phyloP scores from a whole-genome alignment of 441 rosid species.

The Biscutella laevigata region DNA sequence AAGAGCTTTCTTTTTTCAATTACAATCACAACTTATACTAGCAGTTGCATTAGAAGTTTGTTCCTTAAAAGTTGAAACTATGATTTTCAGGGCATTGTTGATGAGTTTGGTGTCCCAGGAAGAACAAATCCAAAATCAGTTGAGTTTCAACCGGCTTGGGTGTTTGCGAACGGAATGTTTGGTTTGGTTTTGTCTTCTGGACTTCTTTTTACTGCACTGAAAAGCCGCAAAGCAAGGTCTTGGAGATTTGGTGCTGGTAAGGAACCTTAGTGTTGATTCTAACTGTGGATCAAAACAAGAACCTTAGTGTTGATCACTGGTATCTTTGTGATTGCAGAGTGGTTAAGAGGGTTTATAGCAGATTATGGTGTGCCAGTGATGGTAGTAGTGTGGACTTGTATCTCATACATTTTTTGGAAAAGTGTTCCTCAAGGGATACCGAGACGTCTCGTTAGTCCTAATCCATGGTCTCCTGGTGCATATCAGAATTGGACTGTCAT shows the following conservation, averaged over 20 bases:
- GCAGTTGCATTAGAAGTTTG: neutral
- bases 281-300: neutral
- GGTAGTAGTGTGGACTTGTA: conserved; percentile 59
- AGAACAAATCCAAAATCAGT: conserved; percentile 38
- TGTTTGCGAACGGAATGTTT: conserved; percentile 62
- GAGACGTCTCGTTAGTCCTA: conserved; percentile 62
- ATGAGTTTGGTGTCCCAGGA: conserved; percentile 51
- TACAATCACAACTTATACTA: neutral
- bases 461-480: conserved; percentile 68
- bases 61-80: neutral
- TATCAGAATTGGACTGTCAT: conserved; percentile 60
- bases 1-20: neutral
- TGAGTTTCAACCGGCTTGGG: conserved; percentile 56
- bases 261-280: conserved; percentile 1
- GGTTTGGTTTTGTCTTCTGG: conserved; percentile 54
- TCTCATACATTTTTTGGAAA: conserved; percentile 44
- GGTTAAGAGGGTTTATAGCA: conserved; percentile 50
- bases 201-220: conserved; percentile 46
- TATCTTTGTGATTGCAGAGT: conserved; percentile 32
- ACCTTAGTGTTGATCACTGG: neutral
- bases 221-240: conserved; percentile 59
- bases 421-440: conserved; percentile 56
- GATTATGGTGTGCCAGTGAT: conserved; percentile 71
- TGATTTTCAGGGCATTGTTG: conserved; percentile 41
- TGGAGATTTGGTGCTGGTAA: conserved; percentile 61